phyloP scores from a whole-genome alignment of 805 yeast species.

The Schwanniomyces vanrijiae region DNA sequence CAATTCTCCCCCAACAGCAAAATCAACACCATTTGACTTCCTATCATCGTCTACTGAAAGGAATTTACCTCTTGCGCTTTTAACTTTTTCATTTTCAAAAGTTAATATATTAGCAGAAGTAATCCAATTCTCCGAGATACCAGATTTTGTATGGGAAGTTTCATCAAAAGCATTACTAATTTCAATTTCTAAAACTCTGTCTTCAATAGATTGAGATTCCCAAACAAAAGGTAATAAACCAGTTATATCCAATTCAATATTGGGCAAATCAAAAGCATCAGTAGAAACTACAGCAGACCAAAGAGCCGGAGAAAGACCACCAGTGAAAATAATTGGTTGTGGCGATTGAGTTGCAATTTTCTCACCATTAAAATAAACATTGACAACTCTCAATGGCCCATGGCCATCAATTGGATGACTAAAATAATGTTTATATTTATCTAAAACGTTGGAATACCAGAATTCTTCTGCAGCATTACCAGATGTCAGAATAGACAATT shows the following conservation, averaged over 20 bases:
- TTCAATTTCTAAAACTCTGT: slow-evolving; percentile 42
- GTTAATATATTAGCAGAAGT: slow-evolving; percentile 54
- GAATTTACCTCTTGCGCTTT: slow-evolving; percentile 39
- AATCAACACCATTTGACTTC: slow-evolving; percentile 26
- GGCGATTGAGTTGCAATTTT: slow-evolving; percentile 66
- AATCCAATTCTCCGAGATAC: slow-evolving; percentile 56
- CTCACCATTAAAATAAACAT: slow-evolving; percentile 58
- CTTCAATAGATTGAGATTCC: slow-evolving; percentile 37
- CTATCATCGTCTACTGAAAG: slow-evolving; percentile 20
- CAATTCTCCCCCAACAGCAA: slow-evolving; percentile 30
- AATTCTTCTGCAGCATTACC: slow-evolving; percentile 84
- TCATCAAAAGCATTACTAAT: slow-evolving; percentile 54
- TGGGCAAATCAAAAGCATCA: slow-evolving; percentile 70
- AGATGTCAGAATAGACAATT: slow-evolving; percentile 59
- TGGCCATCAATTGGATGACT: slow-evolving; percentile 46
- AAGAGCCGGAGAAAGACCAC: slow-evolving; percentile 75
- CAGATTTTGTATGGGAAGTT: slow-evolving; percentile 13
- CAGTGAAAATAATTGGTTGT: slow-evolving; percentile 73
- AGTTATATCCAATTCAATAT: slow-evolving; percentile 70
- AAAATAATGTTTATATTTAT: slow-evolving; percentile 44
- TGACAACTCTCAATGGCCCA: slow-evolving; percentile 71
- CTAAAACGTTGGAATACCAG: slow-evolving; percentile 70
- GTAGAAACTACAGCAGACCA: slow-evolving; percentile 82
- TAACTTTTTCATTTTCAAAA: slow-evolving; percentile 49
- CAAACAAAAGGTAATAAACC: slow-evolving; percentile 70